These are phyloP conservation scores for Monosporozyma solicola DNA, from an alignment of 805 yeast genomes.

Conservation along the genomic window DNA sequence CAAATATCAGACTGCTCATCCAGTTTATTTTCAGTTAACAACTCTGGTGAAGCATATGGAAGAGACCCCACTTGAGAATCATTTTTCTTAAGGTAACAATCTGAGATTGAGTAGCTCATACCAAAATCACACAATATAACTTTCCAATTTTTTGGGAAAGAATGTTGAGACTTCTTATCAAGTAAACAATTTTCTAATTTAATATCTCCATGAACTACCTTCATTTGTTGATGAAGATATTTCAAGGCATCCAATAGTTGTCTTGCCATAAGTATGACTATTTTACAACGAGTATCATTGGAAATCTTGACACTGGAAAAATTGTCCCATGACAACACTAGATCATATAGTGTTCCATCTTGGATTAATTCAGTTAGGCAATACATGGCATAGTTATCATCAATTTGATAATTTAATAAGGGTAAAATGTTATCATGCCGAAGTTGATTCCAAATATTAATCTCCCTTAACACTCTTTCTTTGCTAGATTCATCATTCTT, in stretches of 20 bases:
- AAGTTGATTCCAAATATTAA: slow-evolving; percentile 63
- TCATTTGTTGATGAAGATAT: slow-evolving; percentile 48
- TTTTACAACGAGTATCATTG: slow-evolving; percentile 29
- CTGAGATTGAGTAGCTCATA: slow-evolving; percentile 41
- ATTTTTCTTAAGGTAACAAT: neutral
- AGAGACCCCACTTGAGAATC: slow-evolving; percentile 69
- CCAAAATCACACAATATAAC: slow-evolving; percentile 83
- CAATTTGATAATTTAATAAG: slow-evolving; percentile 51
- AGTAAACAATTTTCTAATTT: slow-evolving; percentile 74
- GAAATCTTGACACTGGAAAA: slow-evolving; percentile 26
- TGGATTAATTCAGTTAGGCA: slow-evolving; percentile 59
- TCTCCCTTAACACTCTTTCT: slow-evolving; percentile 59
- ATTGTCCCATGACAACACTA: slow-evolving; percentile 60
- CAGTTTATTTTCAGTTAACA: slow-evolving; percentile 31
- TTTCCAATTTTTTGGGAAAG: slow-evolving; percentile 13
- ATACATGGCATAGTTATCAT: slow-evolving; percentile 49
- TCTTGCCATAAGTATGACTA: slow-evolving; percentile 33
- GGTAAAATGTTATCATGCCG: slow-evolving; percentile 56
- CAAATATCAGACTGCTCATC: slow-evolving; percentile 75
- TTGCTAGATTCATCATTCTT: slow-evolving; percentile 41
- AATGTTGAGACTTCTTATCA: slow-evolving; percentile 27
- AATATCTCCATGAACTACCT: slow-evolving; percentile 70
- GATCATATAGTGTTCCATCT: slow-evolving; percentile 77
- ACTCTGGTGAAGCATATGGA: slow-evolving; percentile 89
- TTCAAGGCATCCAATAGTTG: slow-evolving; percentile 53